Evolutionary conservation across 1,284 basidiomycete species (phyloP), one percentile per base, ranked within the genome.

Genomic region (Vanrija sp.): DNA sequence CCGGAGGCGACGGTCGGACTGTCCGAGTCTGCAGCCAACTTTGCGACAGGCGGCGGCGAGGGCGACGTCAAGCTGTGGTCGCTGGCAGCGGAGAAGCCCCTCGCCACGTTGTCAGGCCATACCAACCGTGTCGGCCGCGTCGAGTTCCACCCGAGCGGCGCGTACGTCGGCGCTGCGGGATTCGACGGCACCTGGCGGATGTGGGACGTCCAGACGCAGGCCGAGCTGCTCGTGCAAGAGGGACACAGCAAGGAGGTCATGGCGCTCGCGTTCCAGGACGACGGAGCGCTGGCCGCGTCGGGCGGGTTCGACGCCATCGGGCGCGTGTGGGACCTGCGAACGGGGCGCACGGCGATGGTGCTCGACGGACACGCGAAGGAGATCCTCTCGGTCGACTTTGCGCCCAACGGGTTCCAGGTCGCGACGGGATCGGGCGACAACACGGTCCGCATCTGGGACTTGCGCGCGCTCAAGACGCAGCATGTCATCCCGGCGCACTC

Each of bases 161-260:
- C 85, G 44, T 97, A 95, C 69, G 83, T 97, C 14, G 95, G 88
- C 1, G 94, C 91, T 57, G 94, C 95, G 0, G 91, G 91, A 54
- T 98, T 95, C 65, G 96, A 99, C 73, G 96, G 91, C 4, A 92
- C 95, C n/a, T 99, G 96, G 95, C 80, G 96, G 38, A 75, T 98
- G 45, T 99, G 96, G 96, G 94, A 98, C 72, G 86, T 92, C 2
- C 80, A 81, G 43, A 88, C 84, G 1, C 78, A 84, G 2, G 83
- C 85, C 67, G 93, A 97, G 67, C 75, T 99, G 3, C 78, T 96
- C 19, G 75, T 92, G 3, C 96, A 99, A 75, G 95, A 98, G 72
- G 96, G 96, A 0, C 96, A 99, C 70, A 94, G 92, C 16, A 94
- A 94, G 71, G 94, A 96, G 71, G 94, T 98, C 0, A 98, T 96